phyloP scores from a whole-genome alignment of 2,329 filamentous ascomycete genomes.

The Fusarium papillatum region DNA sequence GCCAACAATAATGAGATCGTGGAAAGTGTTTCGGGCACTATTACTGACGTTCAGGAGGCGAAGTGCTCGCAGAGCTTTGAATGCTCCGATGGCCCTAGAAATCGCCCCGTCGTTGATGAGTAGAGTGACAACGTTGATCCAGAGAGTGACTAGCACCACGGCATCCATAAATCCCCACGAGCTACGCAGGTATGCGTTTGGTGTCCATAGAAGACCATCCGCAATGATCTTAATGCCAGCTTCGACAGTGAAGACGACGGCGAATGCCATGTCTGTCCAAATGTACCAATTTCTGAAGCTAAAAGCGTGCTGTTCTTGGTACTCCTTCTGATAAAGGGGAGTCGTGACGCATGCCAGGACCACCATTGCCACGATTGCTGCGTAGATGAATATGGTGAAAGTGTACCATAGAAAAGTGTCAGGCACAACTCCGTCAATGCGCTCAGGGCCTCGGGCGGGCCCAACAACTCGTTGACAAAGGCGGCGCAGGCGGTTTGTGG shows the following conservation, averaged over 20 bases:
- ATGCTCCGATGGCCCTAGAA: slow-evolving; percentile 92
- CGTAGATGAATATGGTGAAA: slow-evolving; percentile 95
- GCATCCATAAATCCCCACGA: slow-evolving; percentile 98
- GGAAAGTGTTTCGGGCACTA: slow-evolving; percentile 95
- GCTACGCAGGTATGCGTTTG: slow-evolving; percentile 96
- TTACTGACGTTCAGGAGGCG: slow-evolving; percentile 96
- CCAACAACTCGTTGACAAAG: slow-evolving; percentile 93
- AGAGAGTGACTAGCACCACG: slow-evolving; percentile 90
- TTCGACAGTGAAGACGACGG: slow-evolving; percentile 87
- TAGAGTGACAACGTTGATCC: slow-evolving; percentile 92
- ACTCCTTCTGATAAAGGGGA: slow-evolving; percentile 91
- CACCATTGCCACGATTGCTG: slow-evolving; percentile 98
- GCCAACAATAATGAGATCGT: slow-evolving; percentile 95
- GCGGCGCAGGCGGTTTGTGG: slow-evolving; percentile 82
- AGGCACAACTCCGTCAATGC: slow-evolving; percentile 90
- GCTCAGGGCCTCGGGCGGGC: slow-evolving; percentile 87
- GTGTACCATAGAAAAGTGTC: slow-evolving; percentile 92
- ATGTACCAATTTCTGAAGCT: slow-evolving; percentile 90
- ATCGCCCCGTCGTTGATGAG: slow-evolving; percentile 86
- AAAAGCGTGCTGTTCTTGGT: slow-evolving; percentile 74
- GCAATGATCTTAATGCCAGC: slow-evolving; percentile 93
- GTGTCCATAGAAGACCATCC: slow-evolving; percentile 96
- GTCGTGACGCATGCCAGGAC: slow-evolving; percentile 94
- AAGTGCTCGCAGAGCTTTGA: slow-evolving; percentile 94
- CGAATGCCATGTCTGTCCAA: slow-evolving; percentile 93